Conservation (phyloP, 352 stramenopile species). For the Phytophthora ramorum region DNA sequence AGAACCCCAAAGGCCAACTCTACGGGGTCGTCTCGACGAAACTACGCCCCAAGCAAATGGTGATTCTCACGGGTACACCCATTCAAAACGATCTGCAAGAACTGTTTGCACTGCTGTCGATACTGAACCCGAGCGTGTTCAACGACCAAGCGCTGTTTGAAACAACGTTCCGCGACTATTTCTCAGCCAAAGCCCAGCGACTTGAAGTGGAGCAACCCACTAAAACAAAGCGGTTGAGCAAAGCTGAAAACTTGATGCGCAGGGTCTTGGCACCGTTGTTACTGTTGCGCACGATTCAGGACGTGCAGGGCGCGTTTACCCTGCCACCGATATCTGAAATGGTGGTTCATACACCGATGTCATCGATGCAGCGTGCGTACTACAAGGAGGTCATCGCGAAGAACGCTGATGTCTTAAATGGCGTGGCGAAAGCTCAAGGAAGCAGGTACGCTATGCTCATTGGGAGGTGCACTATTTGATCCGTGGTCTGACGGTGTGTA, state of each 20-base stretch:
- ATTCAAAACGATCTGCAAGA: conserved; percentile 90
- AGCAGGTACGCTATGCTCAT: conserved; percentile 24
- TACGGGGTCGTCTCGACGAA: conserved; percentile 55
- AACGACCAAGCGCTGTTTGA: conserved; percentile 61
- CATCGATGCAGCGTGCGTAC: conserved; percentile 81
- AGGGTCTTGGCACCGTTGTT: conserved; percentile 65
- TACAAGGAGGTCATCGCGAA: conserved; percentile 83
- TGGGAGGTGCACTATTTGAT: not conserved
- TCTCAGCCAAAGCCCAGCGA: conserved; percentile 71
- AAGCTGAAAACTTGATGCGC: conserved; percentile 62
- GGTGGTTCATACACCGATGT: conserved; percentile 78
- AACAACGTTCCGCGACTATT: conserved; percentile 59
- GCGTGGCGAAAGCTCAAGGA: conserved; percentile 35
- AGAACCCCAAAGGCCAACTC: conserved; percentile 77
- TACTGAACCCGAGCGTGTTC: conserved; percentile 91
- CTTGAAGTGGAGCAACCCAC: conserved; percentile 31
- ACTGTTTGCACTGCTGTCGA: conserved; percentile 78
- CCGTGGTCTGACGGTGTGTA: conserved; percentile 9
- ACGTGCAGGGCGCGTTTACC: conserved; percentile 74
- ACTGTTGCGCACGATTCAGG: conserved; percentile 68
- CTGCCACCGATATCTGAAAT: conserved; percentile 79
- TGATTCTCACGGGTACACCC: conserved; percentile 85
- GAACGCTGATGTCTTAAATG: conserved; percentile 66
- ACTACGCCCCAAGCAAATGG: conserved; percentile 49
- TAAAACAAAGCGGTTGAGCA: conserved; percentile 31